Conservation (phyloP, 306 rosid species). For the Prunus padus region DNA sequence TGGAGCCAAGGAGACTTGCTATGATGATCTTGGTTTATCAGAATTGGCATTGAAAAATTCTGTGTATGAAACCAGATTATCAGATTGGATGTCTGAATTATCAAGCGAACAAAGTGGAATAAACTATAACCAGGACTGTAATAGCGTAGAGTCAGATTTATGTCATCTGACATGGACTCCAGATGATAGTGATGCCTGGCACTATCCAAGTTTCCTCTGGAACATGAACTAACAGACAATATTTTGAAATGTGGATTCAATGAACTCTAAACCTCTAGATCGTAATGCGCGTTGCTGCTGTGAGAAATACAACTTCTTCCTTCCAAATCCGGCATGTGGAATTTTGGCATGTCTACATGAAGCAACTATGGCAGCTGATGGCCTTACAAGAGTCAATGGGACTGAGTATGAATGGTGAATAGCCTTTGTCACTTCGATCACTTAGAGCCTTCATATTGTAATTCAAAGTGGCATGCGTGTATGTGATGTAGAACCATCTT, state of each 20-base stretch:
- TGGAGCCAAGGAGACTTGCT: conserved; percentile 30
- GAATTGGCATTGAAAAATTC: conserved; percentile 42
- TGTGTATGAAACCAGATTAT: conserved; percentile 47
- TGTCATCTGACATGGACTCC: conserved; percentile 24
- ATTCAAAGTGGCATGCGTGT: background rate
- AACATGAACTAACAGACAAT: conserved; percentile 34
- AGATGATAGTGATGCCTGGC: conserved; percentile 44
- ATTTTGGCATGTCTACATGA: background rate
- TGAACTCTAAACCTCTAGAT: conserved; percentile 3
- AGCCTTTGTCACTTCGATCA: background rate
- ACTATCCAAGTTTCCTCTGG: conserved; percentile 53
- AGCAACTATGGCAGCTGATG: background rate
- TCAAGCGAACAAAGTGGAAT: conserved; percentile 36
- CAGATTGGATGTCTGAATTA: conserved; percentile 53
- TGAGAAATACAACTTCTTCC: background rate
- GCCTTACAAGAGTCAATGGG: background rate
- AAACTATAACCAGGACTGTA: conserved; percentile 32
- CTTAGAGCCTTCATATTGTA: background rate
- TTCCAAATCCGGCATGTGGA: background rate
- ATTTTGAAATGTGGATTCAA: background rate
- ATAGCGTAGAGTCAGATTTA: conserved; percentile 23
- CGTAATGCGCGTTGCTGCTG: background rate
- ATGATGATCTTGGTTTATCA: conserved; percentile 24
- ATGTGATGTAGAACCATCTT: background rate
- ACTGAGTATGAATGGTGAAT: background rate